These are phyloP conservation scores for Reutealis trisperma DNA, from an alignment of 345 rosid genomes.

Conservation along the genomic window DNA sequence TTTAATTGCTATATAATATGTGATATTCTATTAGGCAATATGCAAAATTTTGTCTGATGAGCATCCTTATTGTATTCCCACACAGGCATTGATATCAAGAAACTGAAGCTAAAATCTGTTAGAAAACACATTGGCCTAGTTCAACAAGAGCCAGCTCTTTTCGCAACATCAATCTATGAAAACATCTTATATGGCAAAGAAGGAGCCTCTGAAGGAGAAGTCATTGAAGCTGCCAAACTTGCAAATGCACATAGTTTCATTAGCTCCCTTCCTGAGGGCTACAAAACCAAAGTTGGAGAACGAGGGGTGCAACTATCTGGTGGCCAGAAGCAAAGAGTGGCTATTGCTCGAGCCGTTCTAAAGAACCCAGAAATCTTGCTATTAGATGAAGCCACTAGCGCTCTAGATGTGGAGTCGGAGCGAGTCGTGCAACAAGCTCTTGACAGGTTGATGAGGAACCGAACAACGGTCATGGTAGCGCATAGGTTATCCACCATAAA, in stretches of 20 bases:
- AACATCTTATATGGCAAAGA: constrained; percentile 89
- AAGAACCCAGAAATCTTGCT: constrained; percentile 88
- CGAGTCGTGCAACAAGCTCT: constrained; percentile 92
- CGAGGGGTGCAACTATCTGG: constrained; percentile 91
- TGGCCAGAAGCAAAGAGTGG: constrained; percentile 89
- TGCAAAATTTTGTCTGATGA: not conserved
- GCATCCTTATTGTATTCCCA: not conserved
- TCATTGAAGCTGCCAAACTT: constrained; percentile 73
- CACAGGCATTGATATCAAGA: constrained; percentile 75
- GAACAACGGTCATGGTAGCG: constrained; percentile 90
- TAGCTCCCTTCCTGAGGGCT: constrained; percentile 82
- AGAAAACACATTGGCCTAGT: constrained; percentile 83
- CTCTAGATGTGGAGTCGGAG: constrained; percentile 82
- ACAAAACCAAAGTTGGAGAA: constrained; percentile 85
- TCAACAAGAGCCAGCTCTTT: constrained; percentile 95
- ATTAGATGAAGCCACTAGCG: constrained; percentile 93
- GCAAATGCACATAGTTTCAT: constrained; percentile 90
- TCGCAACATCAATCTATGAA: constrained; percentile 77
- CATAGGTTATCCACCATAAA: constrained; percentile 89
- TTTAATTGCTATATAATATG: not conserved
- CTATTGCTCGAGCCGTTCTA: constrained; percentile 87
- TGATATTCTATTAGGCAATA: not conserved
- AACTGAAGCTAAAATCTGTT: constrained; percentile 62
- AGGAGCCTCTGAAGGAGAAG: constrained; percentile 75
- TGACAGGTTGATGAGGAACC: constrained; percentile 71